Conservation (phyloP, 2,329 filamentous ascomycete species). For the Lasiodiplodia sp. region DNA sequence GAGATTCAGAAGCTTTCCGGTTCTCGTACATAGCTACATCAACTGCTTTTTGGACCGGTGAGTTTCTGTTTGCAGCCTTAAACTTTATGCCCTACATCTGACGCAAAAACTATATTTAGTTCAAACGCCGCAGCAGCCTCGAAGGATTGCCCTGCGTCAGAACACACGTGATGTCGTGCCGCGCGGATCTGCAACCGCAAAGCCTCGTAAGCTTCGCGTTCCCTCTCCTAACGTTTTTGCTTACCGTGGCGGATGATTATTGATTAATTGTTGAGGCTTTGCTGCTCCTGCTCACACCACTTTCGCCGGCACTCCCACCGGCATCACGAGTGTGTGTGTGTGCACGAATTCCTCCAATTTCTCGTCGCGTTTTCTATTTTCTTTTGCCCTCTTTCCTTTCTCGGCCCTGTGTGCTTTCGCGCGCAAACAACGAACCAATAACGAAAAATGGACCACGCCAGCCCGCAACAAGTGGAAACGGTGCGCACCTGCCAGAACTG, state of each 20-base stretch:
- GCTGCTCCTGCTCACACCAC: neutral
- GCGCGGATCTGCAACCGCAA: neutral
- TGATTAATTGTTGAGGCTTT: neutral
- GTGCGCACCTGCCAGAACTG: slow-evolving; percentile 42
- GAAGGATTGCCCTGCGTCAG: neutral
- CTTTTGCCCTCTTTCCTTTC: neutral
- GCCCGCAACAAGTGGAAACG: neutral
- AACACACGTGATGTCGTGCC: neutral
- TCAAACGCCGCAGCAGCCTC: neutral
- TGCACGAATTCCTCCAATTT: too few relatives aligned
- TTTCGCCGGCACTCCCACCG: too few relatives aligned
- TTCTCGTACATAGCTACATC: neutral
- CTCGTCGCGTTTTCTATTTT: neutral
- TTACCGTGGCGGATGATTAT: neutral
- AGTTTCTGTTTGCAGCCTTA: neutral
- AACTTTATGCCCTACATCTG: neutral
- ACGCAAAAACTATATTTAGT: neutral
- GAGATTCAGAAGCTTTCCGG: neutral
- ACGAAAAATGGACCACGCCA: neutral
- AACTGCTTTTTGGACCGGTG: neutral
- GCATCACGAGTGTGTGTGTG: too few relatives aligned
- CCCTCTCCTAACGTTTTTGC: neutral
- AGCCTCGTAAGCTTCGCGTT: neutral
- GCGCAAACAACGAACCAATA: neutral
- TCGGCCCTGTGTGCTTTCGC: neutral